Conservation (phyloP, 2,329 filamentous ascomycete species). For the Aureobasidium mangrovei region DNA sequence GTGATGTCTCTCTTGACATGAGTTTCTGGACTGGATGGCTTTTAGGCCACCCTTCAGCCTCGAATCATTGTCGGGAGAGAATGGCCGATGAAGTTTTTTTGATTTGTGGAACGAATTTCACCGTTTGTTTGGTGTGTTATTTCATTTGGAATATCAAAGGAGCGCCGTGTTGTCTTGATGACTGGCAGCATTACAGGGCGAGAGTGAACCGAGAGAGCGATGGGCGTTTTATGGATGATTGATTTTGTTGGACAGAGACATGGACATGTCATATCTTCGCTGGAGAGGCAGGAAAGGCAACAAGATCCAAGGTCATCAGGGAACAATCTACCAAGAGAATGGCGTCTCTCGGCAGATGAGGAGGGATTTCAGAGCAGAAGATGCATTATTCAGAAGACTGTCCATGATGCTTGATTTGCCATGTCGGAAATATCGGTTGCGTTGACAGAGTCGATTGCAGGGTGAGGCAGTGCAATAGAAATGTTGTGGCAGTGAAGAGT, state of each 20-base stretch:
- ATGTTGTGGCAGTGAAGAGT: neutral
- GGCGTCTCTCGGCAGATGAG: neutral
- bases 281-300: neutral
- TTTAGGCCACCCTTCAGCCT: neutral
- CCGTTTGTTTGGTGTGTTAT: neutral
- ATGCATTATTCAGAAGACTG: too few species aligned
- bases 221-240: neutral
- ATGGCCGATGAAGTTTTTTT: conserved; percentile 1
- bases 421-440: too few species aligned
- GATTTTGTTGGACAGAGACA: neutral
- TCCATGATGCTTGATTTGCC: too few species aligned
- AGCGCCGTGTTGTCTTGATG: neutral
- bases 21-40: neutral
- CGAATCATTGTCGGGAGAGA: neutral
- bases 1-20: neutral
- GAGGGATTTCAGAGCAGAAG: neutral
- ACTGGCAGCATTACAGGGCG: neutral
- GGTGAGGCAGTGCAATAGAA: neutral
- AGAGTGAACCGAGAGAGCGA: neutral
- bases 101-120: neutral
- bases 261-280: neutral
- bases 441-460: too few species aligned
- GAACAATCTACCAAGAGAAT: neutral
- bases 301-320: neutral
- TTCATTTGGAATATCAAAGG: neutral